Base-by-base conservation (phyloP, 345 rosid species). In the Euphorbia pulcherrima region DNA sequence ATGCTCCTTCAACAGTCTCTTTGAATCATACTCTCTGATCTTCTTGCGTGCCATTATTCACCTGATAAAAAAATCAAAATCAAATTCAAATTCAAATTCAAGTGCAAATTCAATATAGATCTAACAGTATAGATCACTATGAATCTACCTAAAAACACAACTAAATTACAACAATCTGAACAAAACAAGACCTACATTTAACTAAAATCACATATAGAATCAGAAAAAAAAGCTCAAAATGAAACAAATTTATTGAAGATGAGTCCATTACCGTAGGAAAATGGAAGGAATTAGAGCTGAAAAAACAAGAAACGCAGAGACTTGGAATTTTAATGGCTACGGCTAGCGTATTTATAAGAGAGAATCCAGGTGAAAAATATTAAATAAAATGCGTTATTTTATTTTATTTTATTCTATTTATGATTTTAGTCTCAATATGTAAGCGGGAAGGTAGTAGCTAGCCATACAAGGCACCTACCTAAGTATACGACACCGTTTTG, bases 21-120 rank as follows among this genome's bases (percentile, higher is more conserved):
- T 92, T 58, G 98, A 92, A 67, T 92, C 98, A 48, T 92, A 92
- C 89, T 92, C 98, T 88, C 98, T 92, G 87, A 92, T 90, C 97
- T 93, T 93, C 97, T 93, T 93, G 60, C 98, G 90, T 28, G 98
- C 98, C 98, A 93, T 92, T 75, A 40, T 60, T 26, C 27, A 6
- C 65, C 68, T 58, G 28, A 71, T 68, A 37, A 21, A 53, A 48
- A 37, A n/a, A n/a, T n/a, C n/a, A n/a, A n/a, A n/a, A n/a, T n/a
- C n/a, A n/a, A n/a, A n/a, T n/a, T n/a, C n/a, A n/a, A n/a, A n/a
- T n/a, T n/a, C n/a, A 27, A 12, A 60, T 51, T 52, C 58, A 60
- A 39, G 40, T 41, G 6, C 41, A 21, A 64, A 48, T 39, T 10
- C 58, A 47, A 20, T 7, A 8, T 20, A 65, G 75, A 57, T 58